Percentiles rank a stretch among this genome's conserved stretches.
Evolutionary conservation across 169 alveolate genomes (phyloP).

Genomic region (Babesia sp.): DNA sequence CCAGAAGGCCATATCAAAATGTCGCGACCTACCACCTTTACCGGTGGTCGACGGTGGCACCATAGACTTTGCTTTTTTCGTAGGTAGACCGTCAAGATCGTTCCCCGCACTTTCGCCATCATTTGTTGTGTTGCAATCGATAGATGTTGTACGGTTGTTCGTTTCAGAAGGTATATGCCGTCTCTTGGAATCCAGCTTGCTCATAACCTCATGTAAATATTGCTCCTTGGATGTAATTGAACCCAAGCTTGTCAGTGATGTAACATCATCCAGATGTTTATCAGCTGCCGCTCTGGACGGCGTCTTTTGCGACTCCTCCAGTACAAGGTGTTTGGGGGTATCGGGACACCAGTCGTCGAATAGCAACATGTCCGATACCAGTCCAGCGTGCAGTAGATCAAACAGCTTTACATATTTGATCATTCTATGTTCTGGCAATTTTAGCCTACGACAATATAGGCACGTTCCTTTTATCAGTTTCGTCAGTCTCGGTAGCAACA

Average conservation of each 20-base stretch:
- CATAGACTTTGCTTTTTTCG: constrained; percentile 22
- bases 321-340: not conserved
- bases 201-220: not conserved
- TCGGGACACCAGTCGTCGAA: constrained; percentile 37
- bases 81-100: not conserved
- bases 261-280: not conserved
- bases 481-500: constrained; percentile 83
- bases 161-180: not conserved
- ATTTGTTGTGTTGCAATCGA: not conserved
- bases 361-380: constrained; percentile 40
- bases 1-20: constrained; percentile 46
- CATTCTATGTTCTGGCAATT: constrained; percentile 4
- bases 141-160: not conserved
- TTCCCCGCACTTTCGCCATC: not conserved
- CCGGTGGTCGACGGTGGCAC: constrained; percentile 5
- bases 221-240: not conserved
- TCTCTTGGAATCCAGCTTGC: constrained; percentile 10
- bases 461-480: constrained; percentile 84
- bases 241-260: not conserved
- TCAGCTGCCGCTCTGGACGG: not conserved
- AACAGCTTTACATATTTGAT: constrained; percentile 33
- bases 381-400: constrained; percentile 33
- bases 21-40: not conserved
- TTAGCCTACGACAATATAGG: constrained; percentile 45
- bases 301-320: not conserved